Evolutionary conservation across 2,329 filamentous ascomycete species (phyloP), one percentile per base, ranked within the genome.

Genomic region (Rachicladosporium sp.): DNA sequence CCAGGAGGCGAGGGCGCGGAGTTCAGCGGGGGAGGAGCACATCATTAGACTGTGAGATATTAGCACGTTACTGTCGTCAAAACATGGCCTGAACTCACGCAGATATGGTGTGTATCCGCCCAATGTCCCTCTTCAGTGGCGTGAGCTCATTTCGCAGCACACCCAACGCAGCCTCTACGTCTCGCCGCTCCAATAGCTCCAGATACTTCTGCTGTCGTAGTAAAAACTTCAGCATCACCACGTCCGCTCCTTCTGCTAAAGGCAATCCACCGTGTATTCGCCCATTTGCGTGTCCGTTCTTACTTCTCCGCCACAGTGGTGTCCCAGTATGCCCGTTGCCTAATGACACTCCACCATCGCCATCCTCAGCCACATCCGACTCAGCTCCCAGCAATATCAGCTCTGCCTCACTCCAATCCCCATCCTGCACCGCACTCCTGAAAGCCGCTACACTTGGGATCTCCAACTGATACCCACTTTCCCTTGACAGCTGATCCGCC

Each of bases 181-280:
- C 79, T 49, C 78, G 70, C 52, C 71, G 68, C 59, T 96, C 88
- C 33, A 98, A 66, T 6, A 94, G 67, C 64, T 98, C 91, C 23
- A 98, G 68, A 53, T 89, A 98, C 60, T 96, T 96, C 58, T 98
- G 91, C 57, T 93, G 83, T 47, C 89, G 75, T 52, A 98, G 69
- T 68, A 79, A 80, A 59, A 96, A 95, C 35, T 80, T 73, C 82
- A 98, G 89, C 38, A 81, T 70, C 49, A 80, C 77, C 42, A 73
- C 73, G 52, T 94, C 81, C 5, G 85, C 81, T 15, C 76, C 80
- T 33, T 83, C 75, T 10, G 80, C 76, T 38, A 96, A 70, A n/a
- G 85, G 74, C 40, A 98, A 66, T 2, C 80, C 84, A 33, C 45
- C 55, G 31, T 47, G 42, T 15, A 47, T 38, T 32, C 33, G 44